Evolutionary conservation across 805 yeast genomes (phyloP).

Genomic region (Candida oleophila): DNA sequence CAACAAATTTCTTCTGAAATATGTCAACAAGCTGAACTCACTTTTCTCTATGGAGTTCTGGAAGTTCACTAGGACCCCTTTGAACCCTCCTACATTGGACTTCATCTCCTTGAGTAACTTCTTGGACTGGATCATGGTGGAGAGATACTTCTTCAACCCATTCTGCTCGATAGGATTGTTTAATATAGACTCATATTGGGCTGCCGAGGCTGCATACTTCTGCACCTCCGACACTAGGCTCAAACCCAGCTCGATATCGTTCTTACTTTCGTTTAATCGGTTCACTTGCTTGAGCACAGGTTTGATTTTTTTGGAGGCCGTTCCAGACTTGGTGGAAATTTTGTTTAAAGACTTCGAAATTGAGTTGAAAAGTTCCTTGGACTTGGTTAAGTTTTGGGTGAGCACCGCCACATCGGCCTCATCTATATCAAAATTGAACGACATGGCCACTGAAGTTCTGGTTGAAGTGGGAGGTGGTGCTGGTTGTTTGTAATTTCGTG

Average conservation of each 20-base stretch:
- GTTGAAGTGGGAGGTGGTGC: neutral
- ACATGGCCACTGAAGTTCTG: slow-evolving; percentile 6
- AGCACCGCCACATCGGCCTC: slow-evolving; percentile 84
- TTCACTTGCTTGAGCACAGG: slow-evolving; percentile 71
- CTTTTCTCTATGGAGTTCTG: slow-evolving; percentile 55
- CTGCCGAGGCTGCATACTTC: slow-evolving; percentile 47
- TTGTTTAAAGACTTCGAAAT: slow-evolving; percentile 55
- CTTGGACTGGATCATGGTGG: slow-evolving; percentile 37
- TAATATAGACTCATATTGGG: slow-evolving; percentile 38
- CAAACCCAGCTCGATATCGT: slow-evolving; percentile 57
- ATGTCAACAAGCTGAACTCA: slow-evolving; percentile 51
- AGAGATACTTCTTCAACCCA: slow-evolving; percentile 38
- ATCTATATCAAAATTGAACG: slow-evolving; percentile 52
- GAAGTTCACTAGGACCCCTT: slow-evolving; percentile 64
- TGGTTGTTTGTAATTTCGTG: neutral
- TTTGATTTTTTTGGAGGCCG: slow-evolving; percentile 61
- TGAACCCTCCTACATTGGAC: slow-evolving; percentile 50
- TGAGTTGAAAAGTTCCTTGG: slow-evolving; percentile 52
- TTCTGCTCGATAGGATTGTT: slow-evolving; percentile 33
- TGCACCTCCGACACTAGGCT: slow-evolving; percentile 50
- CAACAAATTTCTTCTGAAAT: slow-evolving; percentile 43
- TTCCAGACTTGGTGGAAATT: slow-evolving; percentile 51
- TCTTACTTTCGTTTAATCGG: slow-evolving; percentile 51
- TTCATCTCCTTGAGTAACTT: slow-evolving; percentile 45
- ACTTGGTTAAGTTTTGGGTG: slow-evolving; percentile 65